Evolutionary conservation across 2,329 filamentous ascomycete species (phyloP).

Genomic region (Sarocladium oryzae): DNA sequence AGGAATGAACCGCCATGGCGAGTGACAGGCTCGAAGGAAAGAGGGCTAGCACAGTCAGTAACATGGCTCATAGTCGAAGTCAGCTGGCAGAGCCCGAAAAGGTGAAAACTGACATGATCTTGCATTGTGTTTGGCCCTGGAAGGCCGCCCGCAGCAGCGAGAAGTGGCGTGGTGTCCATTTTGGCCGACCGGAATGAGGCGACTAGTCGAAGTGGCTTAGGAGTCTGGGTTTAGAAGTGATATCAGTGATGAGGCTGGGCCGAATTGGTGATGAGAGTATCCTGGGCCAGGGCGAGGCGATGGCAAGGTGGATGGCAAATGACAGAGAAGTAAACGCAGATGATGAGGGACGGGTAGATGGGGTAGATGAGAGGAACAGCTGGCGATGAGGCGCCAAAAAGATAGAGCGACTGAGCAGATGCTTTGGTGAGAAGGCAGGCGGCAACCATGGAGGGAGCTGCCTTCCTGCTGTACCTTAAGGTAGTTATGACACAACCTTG

Average conservation of each 20-base stretch:
- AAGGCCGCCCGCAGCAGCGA: constrained; percentile 22
- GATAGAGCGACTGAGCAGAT: not conserved
- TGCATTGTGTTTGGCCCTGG: constrained; percentile 26
- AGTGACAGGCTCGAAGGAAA: constrained; percentile 45
- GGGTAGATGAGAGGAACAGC: not conserved
- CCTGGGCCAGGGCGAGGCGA: too few species aligned
- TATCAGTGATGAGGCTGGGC: too few species aligned
- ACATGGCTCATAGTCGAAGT: not conserved
- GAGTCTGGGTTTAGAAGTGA: too few species aligned
- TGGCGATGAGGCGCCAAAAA: not conserved
- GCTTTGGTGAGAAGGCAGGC: not conserved
- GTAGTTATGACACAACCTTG: too few species aligned
- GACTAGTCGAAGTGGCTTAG: not conserved
- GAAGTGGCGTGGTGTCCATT: constrained; percentile 31
- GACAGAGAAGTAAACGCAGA: too few species aligned
- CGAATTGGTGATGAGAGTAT: too few species aligned
- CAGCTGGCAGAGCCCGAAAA: not conserved
- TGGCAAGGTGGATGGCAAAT: too few species aligned
- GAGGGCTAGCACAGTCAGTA: constrained; percentile 34
- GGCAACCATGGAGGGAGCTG: too few species aligned
- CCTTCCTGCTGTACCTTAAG: too few species aligned
- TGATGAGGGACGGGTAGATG: too few species aligned
- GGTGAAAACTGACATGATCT: constrained; percentile 25
- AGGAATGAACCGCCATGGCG: constrained; percentile 40
- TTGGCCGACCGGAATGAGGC: not conserved